Conservation (phyloP, 441 rosid species). For the Hura crepitans region DNA sequence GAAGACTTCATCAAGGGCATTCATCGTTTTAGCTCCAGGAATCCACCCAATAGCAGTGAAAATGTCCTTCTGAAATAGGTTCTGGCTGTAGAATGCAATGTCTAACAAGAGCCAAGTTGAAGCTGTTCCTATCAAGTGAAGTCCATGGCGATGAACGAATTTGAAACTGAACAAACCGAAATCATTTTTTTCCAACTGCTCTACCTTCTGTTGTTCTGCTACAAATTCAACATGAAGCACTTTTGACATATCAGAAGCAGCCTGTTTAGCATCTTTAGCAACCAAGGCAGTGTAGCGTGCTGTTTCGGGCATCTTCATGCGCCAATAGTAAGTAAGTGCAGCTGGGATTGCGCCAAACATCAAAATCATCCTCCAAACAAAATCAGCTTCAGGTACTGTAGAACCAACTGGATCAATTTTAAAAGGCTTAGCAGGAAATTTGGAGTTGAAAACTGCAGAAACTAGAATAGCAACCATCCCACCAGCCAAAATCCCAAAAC, state of each 20-base stretch:
- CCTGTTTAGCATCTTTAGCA: slow-evolving; percentile 26
- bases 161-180: not conserved
- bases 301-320: slow-evolving; percentile 30
- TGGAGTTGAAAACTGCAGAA: not conserved
- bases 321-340: slow-evolving; percentile 26
- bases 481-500: slow-evolving; percentile 19
- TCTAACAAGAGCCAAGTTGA: slow-evolving; percentile 30
- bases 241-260: slow-evolving; percentile 24
- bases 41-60: slow-evolving; percentile 26
- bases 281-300: slow-evolving; percentile 30
- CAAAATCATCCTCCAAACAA: slow-evolving; percentile 25
- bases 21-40: slow-evolving; percentile 20
- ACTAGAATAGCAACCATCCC: not conserved
- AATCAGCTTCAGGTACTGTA: slow-evolving; percentile 15
- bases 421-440: no score
- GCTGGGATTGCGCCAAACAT: slow-evolving; percentile 28
- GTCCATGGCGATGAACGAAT: slow-evolving; percentile 21
- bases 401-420: slow-evolving; percentile 4
- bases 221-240: slow-evolving; percentile 24
- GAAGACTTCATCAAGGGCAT: slow-evolving; percentile 25
- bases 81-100: slow-evolving; percentile 29
- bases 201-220: slow-evolving; percentile 8
- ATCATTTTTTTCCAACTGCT: no score
- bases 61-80: slow-evolving; percentile 30
- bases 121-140: slow-evolving; percentile 29